Percentiles rank a stretch among this genome's conserved stretches.
Conservation (phyloP, 345 rosid species). For the Mangifera indica region DNA sequence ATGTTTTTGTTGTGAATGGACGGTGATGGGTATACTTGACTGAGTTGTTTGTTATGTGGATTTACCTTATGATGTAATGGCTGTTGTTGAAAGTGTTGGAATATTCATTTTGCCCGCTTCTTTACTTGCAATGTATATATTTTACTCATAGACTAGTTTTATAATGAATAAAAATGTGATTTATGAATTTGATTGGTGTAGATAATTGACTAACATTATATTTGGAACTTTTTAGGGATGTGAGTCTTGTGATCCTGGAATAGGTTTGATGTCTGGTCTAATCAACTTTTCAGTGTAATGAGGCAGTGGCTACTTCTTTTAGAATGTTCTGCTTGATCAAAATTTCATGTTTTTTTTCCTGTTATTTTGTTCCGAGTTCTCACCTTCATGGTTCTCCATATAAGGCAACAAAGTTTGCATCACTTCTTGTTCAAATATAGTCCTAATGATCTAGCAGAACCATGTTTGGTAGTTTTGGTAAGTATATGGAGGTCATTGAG, state of each 20-base stretch:
- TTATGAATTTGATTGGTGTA: conserved; percentile 1
- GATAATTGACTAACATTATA: background rate
- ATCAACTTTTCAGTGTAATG: background rate
- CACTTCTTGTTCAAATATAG: background rate
- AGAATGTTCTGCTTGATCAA: background rate
- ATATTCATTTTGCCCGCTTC: background rate
- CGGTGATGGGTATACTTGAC: background rate
- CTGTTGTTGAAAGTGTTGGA: background rate
- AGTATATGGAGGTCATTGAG: background rate
- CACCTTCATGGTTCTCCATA: background rate
- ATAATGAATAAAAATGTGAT: background rate
- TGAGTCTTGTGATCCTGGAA: background rate
- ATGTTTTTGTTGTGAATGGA: background rate
- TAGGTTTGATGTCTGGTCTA: background rate
- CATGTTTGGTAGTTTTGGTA: background rate
- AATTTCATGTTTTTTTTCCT: too few relatives aligned
- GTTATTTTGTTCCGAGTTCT: background rate
- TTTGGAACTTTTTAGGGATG: background rate
- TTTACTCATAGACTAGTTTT: background rate
- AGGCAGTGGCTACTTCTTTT: background rate
- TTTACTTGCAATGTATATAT: background rate
- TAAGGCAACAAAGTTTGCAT: background rate
- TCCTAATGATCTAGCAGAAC: background rate
- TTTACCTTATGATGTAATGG: background rate
- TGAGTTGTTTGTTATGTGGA: background rate